Percentiles rank a stretch among this genome's conserved stretches.
phyloP scores from a whole-genome alignment of 306 rosid genomes.

The Medicago arabica region DNA sequence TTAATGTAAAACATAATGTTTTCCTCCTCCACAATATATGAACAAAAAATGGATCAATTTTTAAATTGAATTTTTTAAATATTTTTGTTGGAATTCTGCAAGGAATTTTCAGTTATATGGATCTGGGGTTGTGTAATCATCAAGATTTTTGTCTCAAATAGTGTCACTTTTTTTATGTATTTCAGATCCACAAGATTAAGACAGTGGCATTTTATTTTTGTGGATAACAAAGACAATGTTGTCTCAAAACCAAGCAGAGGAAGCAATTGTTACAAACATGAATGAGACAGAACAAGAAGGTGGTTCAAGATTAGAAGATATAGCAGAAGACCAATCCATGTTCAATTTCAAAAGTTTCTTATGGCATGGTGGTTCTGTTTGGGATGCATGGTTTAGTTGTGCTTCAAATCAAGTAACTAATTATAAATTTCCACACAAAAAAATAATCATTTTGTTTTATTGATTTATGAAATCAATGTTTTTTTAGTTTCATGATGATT shows the following conservation, averaged over 20 bases:
- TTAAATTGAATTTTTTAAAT: too few relatives aligned
- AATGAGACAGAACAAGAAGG: constrained; percentile 61
- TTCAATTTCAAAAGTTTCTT: constrained; percentile 70
- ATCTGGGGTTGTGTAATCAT: background rate
- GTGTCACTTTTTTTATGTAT: too few relatives aligned
- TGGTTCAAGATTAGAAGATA: constrained; percentile 45
- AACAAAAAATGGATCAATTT: too few relatives aligned
- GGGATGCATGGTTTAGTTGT: constrained; percentile 99
- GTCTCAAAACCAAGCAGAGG: constrained; percentile 88
- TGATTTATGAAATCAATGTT: background rate
- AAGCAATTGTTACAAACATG: constrained; percentile 69
- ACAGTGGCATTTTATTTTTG: too few relatives aligned
- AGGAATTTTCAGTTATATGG: too few relatives aligned
- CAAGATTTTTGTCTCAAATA: constrained; percentile 34
- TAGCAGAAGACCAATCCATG: constrained; percentile 49
- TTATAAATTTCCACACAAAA: too few relatives aligned
- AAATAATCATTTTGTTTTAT: background rate
- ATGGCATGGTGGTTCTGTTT: constrained; percentile 98
- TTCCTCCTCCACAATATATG: too few relatives aligned
- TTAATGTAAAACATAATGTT: too few relatives aligned
- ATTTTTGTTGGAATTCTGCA: too few relatives aligned
- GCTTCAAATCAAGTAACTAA: constrained; percentile 88
- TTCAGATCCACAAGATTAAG: too few relatives aligned
- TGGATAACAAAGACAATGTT: constrained; percentile 57
- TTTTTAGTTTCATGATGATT: too few relatives aligned